phyloP scores from a whole-genome alignment of 108 stramenopile species.

The Nitzschia sp. region DNA sequence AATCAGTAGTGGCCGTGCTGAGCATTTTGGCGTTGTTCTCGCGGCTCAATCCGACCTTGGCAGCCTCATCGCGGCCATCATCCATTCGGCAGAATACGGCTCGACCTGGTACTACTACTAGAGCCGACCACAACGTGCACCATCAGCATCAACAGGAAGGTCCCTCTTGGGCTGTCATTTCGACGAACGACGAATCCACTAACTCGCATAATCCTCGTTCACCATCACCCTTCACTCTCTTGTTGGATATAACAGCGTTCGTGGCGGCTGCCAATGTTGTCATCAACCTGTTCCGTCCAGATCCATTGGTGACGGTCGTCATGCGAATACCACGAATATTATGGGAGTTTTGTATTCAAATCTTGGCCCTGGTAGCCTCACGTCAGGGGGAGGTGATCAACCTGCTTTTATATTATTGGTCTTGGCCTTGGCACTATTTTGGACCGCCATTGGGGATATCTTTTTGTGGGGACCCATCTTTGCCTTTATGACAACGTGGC shows the following conservation, averaged over 20 bases:
- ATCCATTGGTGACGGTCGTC: background rate
- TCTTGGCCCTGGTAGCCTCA: background rate
- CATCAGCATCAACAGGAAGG: too few relatives aligned
- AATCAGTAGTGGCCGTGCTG: too few relatives aligned
- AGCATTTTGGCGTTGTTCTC: too few relatives aligned
- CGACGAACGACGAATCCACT: background rate
- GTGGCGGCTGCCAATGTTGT: background rate
- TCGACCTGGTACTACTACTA: too few relatives aligned
- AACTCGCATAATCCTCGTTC: too few relatives aligned
- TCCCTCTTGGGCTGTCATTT: too few relatives aligned
- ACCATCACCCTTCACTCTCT: too few relatives aligned
- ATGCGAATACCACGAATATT: conserved; percentile 9
- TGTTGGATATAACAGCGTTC: background rate
- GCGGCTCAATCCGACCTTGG: too few relatives aligned
- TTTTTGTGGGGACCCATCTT: conserved; percentile 13
- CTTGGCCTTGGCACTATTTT: background rate
- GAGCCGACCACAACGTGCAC: too few relatives aligned
- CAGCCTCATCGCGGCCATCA: too few relatives aligned
- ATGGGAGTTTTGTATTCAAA: conserved; percentile 4
- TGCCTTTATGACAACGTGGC: background rate
- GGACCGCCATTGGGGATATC: conserved; percentile 8
- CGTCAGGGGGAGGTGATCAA: too few relatives aligned
- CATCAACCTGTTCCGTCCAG: background rate
- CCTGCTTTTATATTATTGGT: background rate
- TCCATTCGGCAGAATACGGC: too few relatives aligned